Percentiles rank a stretch among this genome's conserved stretches.
Evolutionary conservation across 371 early-diverging fungal genomes (phyloP).

Genomic region (Haplosporangium sp.): DNA sequence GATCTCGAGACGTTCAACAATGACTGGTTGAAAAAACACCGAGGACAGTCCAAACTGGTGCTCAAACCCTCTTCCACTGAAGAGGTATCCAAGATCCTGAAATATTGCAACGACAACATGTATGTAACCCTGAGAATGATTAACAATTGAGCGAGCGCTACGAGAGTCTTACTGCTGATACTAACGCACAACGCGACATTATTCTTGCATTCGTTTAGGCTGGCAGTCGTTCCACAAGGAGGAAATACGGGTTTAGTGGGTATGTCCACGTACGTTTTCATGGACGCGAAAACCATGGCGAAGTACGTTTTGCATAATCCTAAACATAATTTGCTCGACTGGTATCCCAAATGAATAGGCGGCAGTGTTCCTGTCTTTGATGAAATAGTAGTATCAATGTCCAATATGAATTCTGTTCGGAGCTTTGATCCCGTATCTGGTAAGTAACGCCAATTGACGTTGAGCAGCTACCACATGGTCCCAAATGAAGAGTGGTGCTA

Average conservation of each 20-base stretch:
- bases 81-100: constrained; percentile 87
- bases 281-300: no score
- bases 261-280: constrained; percentile 3
- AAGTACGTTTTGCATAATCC: no score
- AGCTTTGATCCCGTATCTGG: constrained; percentile 86
- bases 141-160: no score
- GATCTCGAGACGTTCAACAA: constrained; percentile 76
- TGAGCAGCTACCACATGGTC: no score
- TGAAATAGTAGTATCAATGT: constrained; percentile 86
- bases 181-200: not conserved
- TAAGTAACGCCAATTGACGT: constrained; percentile 22
- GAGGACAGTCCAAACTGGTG: constrained; percentile 85
- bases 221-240: constrained; percentile 97
- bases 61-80: constrained; percentile 88
- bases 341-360: constrained; percentile 57
- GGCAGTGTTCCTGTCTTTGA: constrained; percentile 95
- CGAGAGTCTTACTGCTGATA: not conserved
- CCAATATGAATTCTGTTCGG: constrained; percentile 80
- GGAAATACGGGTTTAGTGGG: constrained; percentile 93
- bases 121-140: constrained; percentile 23
- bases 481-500: no score
- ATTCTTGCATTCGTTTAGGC: constrained; percentile 31
- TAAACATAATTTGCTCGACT: not conserved
- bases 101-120: constrained; percentile 87
- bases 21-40: constrained; percentile 95